Base-by-base conservation (phyloP, 2,329 filamentous ascomycete genomes). In the Penicillium aurantiogriseum region DNA sequence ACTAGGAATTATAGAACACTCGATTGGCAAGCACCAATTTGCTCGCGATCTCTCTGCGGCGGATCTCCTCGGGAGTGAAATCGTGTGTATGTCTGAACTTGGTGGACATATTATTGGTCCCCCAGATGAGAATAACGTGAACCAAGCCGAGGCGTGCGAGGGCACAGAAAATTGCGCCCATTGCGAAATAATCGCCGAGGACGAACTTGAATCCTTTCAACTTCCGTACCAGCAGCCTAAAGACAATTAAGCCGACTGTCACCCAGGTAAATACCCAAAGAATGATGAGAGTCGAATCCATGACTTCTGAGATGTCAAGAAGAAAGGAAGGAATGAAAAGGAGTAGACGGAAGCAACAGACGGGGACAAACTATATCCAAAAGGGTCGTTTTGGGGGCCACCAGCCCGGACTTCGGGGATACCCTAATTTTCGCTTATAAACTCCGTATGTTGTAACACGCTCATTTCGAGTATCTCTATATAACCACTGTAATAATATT, bases 101-200 rank as follows among this genome's bases (percentile, higher is more conserved):
- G 9, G 46, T 31, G 5, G 71, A 52, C 49, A 76, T 67, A 53
- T 74, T 76, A 63, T 69, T 73, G 5, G 69, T 76, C 35, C 72
- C 73, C 73, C 73, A 75, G 35, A 69, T 66, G 40, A 75, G 55
- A 45, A 74, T 71, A 19, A 76, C 69, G 49, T 74, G 69, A 29
- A 74, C 69, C 17, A 75, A 45, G 45, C 47, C 31, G 40, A 56
- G 56, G 36, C 63, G 65, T 49, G 56, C 39, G 21, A 61, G 31
- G 0, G 53, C 59, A 50, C 59, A 61, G 31, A 61, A 42, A 17
- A 61, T 55, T 3, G 59, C 59, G 2, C 56, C 59, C 45, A 61
- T 56, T 31, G 59, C 17, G 13, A 59, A 40, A 56, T 59, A 59
- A 53, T 61, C 59, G 5, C 59, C 59, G 13, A 46, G 27, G 19